Percentiles rank a stretch among this genome's conserved stretches.
These are phyloP conservation scores for Colletotrichum plurivorum DNA, from an alignment of 2,329 filamentous ascomycete species.

Conservation along the genomic window DNA sequence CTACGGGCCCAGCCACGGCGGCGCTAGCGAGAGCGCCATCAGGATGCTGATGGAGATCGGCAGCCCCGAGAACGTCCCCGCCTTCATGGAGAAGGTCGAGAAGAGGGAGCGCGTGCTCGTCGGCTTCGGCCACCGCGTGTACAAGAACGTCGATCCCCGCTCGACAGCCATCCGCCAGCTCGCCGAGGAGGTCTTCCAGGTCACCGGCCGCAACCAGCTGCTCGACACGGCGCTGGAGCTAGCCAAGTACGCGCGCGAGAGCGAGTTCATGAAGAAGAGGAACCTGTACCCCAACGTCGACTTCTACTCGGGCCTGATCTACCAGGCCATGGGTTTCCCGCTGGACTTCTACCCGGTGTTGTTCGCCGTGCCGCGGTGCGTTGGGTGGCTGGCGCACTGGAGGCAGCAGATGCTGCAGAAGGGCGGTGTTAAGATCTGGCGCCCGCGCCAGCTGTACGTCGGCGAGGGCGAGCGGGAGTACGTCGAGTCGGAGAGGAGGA, in stretches of 20 bases:
- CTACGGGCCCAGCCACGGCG: constrained; percentile 71
- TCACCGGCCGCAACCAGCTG: constrained; percentile 65
- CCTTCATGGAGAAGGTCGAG: constrained; percentile 65
- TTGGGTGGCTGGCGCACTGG: constrained; percentile 67
- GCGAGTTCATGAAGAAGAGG: constrained; percentile 63
- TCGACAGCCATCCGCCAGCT: constrained; percentile 63
- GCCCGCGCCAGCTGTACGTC: constrained; percentile 63
- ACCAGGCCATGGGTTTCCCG: constrained; percentile 67
- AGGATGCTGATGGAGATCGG: constrained; percentile 67
- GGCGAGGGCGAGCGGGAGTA: constrained; percentile 61
- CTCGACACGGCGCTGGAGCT: constrained; percentile 63
- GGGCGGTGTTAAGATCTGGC: constrained; percentile 65
- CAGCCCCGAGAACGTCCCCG: constrained; percentile 63
- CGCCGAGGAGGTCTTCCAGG: constrained; percentile 64
- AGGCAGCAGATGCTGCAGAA: constrained; percentile 63
- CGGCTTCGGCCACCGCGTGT: constrained; percentile 69
- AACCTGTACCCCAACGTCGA: constrained; percentile 67
- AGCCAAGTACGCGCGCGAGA: constrained; percentile 60
- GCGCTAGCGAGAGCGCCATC: constrained; percentile 71
- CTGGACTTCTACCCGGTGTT: constrained; percentile 67
- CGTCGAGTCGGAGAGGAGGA: constrained; percentile 53
- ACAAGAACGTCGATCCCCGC: constrained; percentile 68
- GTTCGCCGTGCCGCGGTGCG: constrained; percentile 65
- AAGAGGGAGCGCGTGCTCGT: constrained; percentile 65
- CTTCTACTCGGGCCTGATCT: constrained; percentile 67